These are phyloP conservation scores for Zymoseptoria ardabiliae DNA, from an alignment of 2,329 filamentous ascomycete genomes.

Conservation along the genomic window DNA sequence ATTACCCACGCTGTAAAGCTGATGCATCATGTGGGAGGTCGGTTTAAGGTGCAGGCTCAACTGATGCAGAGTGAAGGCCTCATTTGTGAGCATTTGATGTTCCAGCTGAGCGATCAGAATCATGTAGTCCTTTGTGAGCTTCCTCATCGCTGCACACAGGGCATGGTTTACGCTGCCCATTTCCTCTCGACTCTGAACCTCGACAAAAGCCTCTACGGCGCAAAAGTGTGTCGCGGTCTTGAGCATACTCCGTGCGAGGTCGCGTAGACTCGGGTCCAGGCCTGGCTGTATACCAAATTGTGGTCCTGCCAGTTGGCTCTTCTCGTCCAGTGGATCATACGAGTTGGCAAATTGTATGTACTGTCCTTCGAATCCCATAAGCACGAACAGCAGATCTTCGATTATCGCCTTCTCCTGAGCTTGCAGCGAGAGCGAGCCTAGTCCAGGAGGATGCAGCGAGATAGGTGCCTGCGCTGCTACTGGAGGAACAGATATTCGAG, in stretches of 20 bases:
- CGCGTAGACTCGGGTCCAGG: conserved; percentile 82
- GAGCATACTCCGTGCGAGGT: conserved; percentile 80
- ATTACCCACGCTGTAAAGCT: conserved; percentile 78
- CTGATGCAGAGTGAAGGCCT: conserved; percentile 84
- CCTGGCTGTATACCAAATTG: conserved; percentile 71
- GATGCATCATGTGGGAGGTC: conserved; percentile 83
- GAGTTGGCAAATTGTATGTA: conserved; percentile 80
- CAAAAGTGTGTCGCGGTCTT: conserved; percentile 92
- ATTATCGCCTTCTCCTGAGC: conserved; percentile 80
- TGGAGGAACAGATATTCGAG: conserved; percentile 55
- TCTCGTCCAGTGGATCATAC: conserved; percentile 78
- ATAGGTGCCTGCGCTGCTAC: conserved; percentile 60
- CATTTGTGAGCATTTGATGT: conserved; percentile 82
- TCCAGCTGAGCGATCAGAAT: conserved; percentile 89
- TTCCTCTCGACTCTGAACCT: conserved; percentile 86
- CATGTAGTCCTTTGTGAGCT: conserved; percentile 85
- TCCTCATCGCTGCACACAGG: conserved; percentile 88
- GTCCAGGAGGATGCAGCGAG: conserved; percentile 57
- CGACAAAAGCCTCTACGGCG: conserved; percentile 84
- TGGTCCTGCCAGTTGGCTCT: conserved; percentile 77
- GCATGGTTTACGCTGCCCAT: conserved; percentile 95
- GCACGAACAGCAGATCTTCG: conserved; percentile 86
- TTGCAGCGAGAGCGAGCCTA: conserved; percentile 67
- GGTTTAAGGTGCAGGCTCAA: conserved; percentile 86
- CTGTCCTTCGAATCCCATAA: conserved; percentile 98